phyloP scores from a whole-genome alignment of 352 stramenopile species.

The Globisporangium viniferum region DNA sequence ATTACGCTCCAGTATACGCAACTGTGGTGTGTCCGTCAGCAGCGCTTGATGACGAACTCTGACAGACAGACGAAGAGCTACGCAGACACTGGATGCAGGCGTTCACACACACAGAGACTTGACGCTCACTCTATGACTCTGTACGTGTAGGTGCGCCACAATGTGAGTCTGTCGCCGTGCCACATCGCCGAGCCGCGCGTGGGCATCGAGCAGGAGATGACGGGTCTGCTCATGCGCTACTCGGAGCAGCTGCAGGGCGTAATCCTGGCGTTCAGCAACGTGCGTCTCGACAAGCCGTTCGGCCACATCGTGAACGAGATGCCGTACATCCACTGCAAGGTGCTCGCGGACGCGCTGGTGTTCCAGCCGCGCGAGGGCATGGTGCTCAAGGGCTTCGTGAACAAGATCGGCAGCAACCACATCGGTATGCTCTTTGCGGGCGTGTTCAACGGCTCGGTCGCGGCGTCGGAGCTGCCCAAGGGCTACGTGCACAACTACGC shows the following conservation, averaged over 20 bases:
- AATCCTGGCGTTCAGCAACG: conserved; percentile 68
- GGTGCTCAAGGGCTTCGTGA: conserved; percentile 56
- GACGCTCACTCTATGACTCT: not conserved
- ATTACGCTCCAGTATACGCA: not conserved
- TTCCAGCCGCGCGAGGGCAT: conserved; percentile 71
- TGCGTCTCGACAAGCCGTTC: conserved; percentile 49
- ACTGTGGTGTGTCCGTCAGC: not conserved
- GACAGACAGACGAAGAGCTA: not conserved
- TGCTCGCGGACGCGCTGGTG: conserved; percentile 64
- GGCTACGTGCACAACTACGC: conserved; percentile 81
- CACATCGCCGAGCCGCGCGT: conserved; percentile 61
- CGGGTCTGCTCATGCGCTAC: conserved; percentile 74
- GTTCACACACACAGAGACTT: not conserved
- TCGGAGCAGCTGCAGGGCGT: conserved; percentile 71
- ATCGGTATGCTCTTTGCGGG: conserved; percentile 79
- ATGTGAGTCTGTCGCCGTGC: conserved; percentile 70
- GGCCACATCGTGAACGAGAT: conserved; percentile 83
- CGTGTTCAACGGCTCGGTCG: conserved; percentile 82
- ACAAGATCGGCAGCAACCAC: conserved; percentile 87
- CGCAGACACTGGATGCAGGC: not conserved
- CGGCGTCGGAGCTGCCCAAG: conserved; percentile 66
- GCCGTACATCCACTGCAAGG: conserved; percentile 81
- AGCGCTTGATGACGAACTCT: no score
- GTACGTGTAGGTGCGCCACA: conserved; percentile 44
- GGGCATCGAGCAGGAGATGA: conserved; percentile 77